Evolutionary conservation across 805 yeast species (phyloP).

Genomic region (Kodamaea nitidulidarum): DNA sequence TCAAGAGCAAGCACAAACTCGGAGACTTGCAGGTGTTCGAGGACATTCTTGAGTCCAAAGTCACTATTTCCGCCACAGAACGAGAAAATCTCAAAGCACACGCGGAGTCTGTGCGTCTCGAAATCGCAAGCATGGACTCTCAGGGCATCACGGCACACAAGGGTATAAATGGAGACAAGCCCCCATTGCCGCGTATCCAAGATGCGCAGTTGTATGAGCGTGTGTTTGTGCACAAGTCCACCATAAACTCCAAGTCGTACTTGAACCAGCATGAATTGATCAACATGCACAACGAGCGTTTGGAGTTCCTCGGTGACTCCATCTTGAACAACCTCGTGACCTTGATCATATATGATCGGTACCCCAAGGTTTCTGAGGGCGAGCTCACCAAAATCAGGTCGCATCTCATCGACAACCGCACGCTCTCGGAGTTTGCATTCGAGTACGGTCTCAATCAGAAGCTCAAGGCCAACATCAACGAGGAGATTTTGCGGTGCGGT

Average conservation of each 20-base stretch:
- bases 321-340: conserved; percentile 72
- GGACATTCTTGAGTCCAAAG: conserved; percentile 45
- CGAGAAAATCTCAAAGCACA: conserved; percentile 5
- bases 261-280: conserved; percentile 55
- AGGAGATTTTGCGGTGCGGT: conserved; percentile 43
- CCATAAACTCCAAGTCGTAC: conserved; percentile 54
- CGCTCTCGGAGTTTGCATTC: conserved; percentile 65
- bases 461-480: conserved; percentile 49
- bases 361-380: conserved; percentile 78
- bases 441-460: conserved; percentile 62
- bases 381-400: conserved; percentile 68
- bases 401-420: conserved; percentile 66
- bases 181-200: conserved; percentile 64
- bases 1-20: conserved; percentile 50
- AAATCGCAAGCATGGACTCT: conserved; percentile 7
- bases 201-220: conserved; percentile 57
- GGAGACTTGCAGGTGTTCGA: conserved; percentile 53
- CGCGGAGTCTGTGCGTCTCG: conserved; percentile 7
- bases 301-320: conserved; percentile 91
- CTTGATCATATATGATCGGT: conserved; percentile 56
- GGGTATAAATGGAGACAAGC: conserved; percentile 28
- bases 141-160: conserved; percentile 4
- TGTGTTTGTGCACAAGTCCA: conserved; percentile 80
- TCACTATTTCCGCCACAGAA: conserved; percentile 16
- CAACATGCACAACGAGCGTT: conserved; percentile 72